Percentiles rank a stretch among this genome's conserved stretches.
Conservation (phyloP, 2,329 filamentous ascomycete genomes). For the Chrysoporthe cubensis region DNA sequence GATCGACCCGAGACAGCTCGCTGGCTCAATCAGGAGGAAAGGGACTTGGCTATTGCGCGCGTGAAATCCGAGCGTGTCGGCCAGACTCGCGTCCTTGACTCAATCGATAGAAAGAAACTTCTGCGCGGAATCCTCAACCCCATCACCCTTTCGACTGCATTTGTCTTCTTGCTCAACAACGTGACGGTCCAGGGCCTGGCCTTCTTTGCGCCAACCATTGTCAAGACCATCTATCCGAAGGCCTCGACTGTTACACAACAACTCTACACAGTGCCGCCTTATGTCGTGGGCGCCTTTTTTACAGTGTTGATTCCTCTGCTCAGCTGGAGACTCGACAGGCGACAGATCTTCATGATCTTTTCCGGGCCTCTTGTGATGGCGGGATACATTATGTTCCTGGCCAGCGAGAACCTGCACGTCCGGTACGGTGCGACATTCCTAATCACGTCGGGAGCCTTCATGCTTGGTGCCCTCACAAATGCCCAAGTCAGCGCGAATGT, state of each 20-base stretch:
- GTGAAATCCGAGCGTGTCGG: slow-evolving; percentile 71
- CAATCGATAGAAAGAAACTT: slow-evolving; percentile 62
- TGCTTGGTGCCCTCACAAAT: slow-evolving; percentile 67
- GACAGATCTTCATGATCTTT: slow-evolving; percentile 64
- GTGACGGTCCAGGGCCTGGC: slow-evolving; percentile 73
- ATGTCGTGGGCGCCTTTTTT: slow-evolving; percentile 70
- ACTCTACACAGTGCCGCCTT: slow-evolving; percentile 72
- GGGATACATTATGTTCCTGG: slow-evolving; percentile 74
- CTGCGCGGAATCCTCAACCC: slow-evolving; percentile 67
- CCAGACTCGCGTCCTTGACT: slow-evolving; percentile 66
- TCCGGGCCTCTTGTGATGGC: slow-evolving; percentile 67
- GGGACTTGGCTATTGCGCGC: slow-evolving; percentile 66
- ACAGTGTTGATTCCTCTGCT: slow-evolving; percentile 64
- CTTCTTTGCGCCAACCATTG: slow-evolving; percentile 72
- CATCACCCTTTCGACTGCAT: slow-evolving; percentile 57
- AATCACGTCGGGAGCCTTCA: slow-evolving; percentile 66
- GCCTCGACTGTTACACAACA: slow-evolving; percentile 64
- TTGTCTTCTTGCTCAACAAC: slow-evolving; percentile 68
- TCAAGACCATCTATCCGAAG: slow-evolving; percentile 67
- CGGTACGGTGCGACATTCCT: slow-evolving; percentile 74
- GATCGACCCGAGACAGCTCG: slow-evolving; percentile 69
- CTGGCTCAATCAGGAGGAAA: slow-evolving; percentile 69
- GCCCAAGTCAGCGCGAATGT: slow-evolving; percentile 73
- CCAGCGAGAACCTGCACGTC: slow-evolving; percentile 52
- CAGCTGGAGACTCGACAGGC: slow-evolving; percentile 62